Base-by-base conservation (phyloP, 306 rosid genomes). In the Prunus fruticosa region DNA sequence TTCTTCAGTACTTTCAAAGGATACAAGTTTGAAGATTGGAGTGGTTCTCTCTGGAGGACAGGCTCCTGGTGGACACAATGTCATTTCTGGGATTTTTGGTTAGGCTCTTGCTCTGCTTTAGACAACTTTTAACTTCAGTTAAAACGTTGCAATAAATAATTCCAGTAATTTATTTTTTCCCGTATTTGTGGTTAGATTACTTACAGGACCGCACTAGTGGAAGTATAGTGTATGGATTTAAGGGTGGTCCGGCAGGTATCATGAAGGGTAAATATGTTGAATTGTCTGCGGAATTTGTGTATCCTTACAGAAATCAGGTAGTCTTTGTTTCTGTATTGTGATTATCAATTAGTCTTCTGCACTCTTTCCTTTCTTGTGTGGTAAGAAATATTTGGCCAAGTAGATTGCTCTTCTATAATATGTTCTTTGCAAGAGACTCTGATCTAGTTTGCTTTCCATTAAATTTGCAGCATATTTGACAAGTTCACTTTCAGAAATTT, bases 61-160 rank as follows among this genome's bases (percentile, higher is more conserved):
- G 72, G 98, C 98, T 64, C 98, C 98, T 1, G 98, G 98, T 13
- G 98, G 98, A 19, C 98, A 93, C 84, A 93, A 93, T 81, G 98
- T 93, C 38, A 93, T 93, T 54, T 87, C 85, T 72, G 96, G 98
- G 74, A 85, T 93, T 27, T 91, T 86, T 73, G 95, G 98, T 93
- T 73, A 64, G 62, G 20, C 46, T 46, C 43, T 54, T 47, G 72
- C 61, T 28, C 52, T 46, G 10, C 38, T 13, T 50, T 3, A 2
- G 67, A 19, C 32, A 22, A 8, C 15, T 9, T 60, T 60, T 25
- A 15, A 60, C 9, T 32, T 34, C 69, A 34, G 25, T 16, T 64
- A 23, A 8, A 32, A 25, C 18, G 4, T 8, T 9, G 56, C 53
- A 12, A 8, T 22, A 0, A 25, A 57, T 41, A 7, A 1, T 14